phyloP scores from a whole-genome alignment of 495 filamentous ascomycete species.

The Hypomontagnella monticulosa region DNA sequence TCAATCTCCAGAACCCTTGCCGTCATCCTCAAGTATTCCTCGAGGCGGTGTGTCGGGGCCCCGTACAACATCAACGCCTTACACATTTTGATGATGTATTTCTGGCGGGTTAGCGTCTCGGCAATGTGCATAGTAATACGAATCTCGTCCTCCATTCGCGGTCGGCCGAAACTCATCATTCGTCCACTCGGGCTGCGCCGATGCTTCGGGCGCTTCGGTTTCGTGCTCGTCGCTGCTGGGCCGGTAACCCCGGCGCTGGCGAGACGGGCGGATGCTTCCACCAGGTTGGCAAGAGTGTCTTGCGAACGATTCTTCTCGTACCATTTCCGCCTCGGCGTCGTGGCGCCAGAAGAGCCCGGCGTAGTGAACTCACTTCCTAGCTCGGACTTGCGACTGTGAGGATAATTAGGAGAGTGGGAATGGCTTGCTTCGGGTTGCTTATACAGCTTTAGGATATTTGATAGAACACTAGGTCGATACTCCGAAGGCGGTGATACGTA shows the following conservation, averaged over 20 bases:
- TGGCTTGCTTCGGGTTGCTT: conserved; percentile 46
- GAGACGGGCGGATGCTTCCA: conserved; percentile 66
- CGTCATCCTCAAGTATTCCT: conserved; percentile 90
- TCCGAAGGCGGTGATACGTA: conserved; percentile 74
- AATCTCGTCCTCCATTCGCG: conserved; percentile 69
- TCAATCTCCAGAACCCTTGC: conserved; percentile 89
- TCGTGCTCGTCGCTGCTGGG: conserved; percentile 48
- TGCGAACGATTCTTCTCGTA: conserved; percentile 66
- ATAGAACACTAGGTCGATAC: conserved; percentile 80
- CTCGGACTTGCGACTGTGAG: conserved; percentile 39
- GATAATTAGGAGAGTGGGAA: conserved; percentile 39
- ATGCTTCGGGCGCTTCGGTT: conserved; percentile 54
- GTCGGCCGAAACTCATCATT: conserved; percentile 52
- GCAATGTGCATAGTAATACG: conserved; percentile 90
- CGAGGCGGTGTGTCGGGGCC: conserved; percentile 78
- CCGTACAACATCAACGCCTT: conserved; percentile 87
- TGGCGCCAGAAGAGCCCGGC: conserved; percentile 57
- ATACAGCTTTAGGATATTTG: conserved; percentile 81
- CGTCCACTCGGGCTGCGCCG: conserved; percentile 49
- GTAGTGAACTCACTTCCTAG: conserved; percentile 44
- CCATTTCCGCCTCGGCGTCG: conserved; percentile 66
- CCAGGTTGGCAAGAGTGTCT: conserved; percentile 62
- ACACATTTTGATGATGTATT: conserved; percentile 86
- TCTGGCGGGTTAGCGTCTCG: conserved; percentile 81
- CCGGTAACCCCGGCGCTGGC: conserved; percentile 50